Conservation (phyloP, 2,329 filamentous ascomycete species). For the Calonectria pseudoturangicola region DNA sequence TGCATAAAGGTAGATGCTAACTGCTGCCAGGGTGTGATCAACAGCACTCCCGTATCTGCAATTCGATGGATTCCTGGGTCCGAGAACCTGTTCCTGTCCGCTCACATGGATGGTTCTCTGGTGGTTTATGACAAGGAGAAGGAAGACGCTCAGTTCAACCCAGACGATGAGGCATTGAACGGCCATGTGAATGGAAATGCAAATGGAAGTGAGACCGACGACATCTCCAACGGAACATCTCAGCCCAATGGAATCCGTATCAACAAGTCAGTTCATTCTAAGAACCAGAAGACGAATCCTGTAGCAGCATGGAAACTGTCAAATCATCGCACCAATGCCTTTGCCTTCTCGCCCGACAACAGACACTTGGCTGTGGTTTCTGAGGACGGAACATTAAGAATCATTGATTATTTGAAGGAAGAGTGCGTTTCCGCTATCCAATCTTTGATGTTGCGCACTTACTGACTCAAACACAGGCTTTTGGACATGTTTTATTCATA, state of each 20-base stretch:
- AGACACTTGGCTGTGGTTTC: conserved; percentile 91
- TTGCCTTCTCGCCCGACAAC: conserved; percentile 93
- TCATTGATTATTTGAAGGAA: conserved; percentile 95
- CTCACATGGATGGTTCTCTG: conserved; percentile 92
- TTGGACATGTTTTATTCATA: conserved; percentile 92
- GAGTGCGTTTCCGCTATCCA: conserved; percentile 73
- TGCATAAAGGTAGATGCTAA: conserved; percentile 38
- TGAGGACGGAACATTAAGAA: conserved; percentile 91
- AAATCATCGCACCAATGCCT: conserved; percentile 91
- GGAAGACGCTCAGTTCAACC: conserved; percentile 86
- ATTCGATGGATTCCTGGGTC: conserved; percentile 96
- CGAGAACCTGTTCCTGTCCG: conserved; percentile 92
- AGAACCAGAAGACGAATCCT: conserved; percentile 94
- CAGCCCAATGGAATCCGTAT: conserved; percentile 77
- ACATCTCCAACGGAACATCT: conserved; percentile 57
- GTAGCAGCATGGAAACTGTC: conserved; percentile 95
- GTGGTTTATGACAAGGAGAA: conserved; percentile 99
- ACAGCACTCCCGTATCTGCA: conserved; percentile 87
- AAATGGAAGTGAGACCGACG: conserved; percentile 72
- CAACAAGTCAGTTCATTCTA: conserved; percentile 93
- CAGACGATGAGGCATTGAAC: conserved; percentile 75
- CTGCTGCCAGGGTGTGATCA: conserved; percentile 83
- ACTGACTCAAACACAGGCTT: conserved; percentile 72
- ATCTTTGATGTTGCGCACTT: background rate
- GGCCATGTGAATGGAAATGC: conserved; percentile 72